phyloP scores from a whole-genome alignment of 805 yeast genomes.

The Lipomyces yamanashiensis region DNA sequence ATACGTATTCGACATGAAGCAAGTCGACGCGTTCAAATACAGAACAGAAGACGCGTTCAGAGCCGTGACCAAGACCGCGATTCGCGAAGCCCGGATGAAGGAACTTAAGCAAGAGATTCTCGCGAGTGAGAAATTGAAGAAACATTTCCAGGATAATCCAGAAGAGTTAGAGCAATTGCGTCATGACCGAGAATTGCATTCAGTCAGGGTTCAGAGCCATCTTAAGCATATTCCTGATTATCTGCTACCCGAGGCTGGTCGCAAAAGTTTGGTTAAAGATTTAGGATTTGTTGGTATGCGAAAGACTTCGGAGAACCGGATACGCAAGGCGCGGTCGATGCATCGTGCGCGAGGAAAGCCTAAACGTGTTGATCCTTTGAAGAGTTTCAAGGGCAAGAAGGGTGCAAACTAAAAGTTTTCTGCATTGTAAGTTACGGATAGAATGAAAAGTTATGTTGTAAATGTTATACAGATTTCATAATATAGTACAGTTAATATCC shows the following conservation, averaged over 20 bases:
- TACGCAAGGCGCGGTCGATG: conserved; percentile 37
- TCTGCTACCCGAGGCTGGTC: conserved; percentile 68
- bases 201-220: conserved; percentile 80
- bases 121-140: conserved; percentile 84
- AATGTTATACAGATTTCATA: background rate
- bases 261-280: conserved; percentile 36
- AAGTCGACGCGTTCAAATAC: conserved; percentile 93
- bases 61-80: conserved; percentile 85
- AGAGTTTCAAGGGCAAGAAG: conserved; percentile 51
- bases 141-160: conserved; percentile 97
- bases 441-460: background rate
- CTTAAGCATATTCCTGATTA: conserved; percentile 92
- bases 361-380: conserved; percentile 62
- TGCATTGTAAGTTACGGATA: background rate
- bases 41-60: conserved; percentile 97
- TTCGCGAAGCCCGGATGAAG: conserved; percentile 89
- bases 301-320: conserved; percentile 39
- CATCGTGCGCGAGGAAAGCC: conserved; percentile 30
- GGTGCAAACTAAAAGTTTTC: conserved; percentile 18
- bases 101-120: conserved; percentile 87
- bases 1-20: conserved; percentile 86
- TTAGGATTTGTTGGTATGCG: conserved; percentile 38
- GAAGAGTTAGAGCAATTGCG: conserved; percentile 86
- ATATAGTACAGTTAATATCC: background rate
- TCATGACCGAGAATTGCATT: conserved; percentile 88